Conservation (phyloP, 495 filamentous ascomycete species). For the Echria macrotheca region DNA sequence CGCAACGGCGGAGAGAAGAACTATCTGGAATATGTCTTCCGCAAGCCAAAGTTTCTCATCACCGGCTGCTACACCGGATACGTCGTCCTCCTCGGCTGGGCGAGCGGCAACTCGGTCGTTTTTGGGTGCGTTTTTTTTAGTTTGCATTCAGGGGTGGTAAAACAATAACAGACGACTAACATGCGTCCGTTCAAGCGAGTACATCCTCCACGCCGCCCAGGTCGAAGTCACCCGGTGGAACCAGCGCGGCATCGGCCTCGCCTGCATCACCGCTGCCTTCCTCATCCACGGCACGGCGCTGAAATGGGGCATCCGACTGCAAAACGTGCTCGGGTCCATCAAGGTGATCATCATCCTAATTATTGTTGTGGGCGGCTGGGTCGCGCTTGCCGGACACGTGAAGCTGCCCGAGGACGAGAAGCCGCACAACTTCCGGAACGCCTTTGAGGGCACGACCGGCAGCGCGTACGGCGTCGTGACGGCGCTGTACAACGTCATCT, state of each 20-base stretch:
- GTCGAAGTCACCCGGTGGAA: conserved; percentile 59
- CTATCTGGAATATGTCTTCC: conserved; percentile 63
- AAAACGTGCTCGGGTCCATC: conserved; percentile 60
- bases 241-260: conserved; percentile 61
- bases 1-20: conserved; percentile 57
- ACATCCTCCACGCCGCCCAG: conserved; percentile 59
- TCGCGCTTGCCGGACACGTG: conserved; percentile 52
- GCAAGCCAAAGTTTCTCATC: conserved; percentile 59
- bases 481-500: conserved; percentile 61
- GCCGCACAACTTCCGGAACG: conserved; percentile 61
- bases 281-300: conserved; percentile 54
- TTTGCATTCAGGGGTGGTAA: background rate
- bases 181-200: conserved; percentile 47
- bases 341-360: conserved; percentile 64
- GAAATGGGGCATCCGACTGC: conserved; percentile 64
- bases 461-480: conserved; percentile 58
- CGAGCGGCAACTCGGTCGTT: conserved; percentile 57
- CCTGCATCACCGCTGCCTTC: conserved; percentile 59
- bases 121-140: conserved; percentile 34
- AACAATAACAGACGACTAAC: no score
- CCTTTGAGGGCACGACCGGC: conserved; percentile 55
- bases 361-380: conserved; percentile 61
- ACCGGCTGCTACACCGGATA: conserved; percentile 58
- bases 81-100: conserved; percentile 52
- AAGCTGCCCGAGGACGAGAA: conserved; percentile 40